Base-by-base conservation (phyloP, 148 eudicot species). In the Oxyria digyna region DNA sequence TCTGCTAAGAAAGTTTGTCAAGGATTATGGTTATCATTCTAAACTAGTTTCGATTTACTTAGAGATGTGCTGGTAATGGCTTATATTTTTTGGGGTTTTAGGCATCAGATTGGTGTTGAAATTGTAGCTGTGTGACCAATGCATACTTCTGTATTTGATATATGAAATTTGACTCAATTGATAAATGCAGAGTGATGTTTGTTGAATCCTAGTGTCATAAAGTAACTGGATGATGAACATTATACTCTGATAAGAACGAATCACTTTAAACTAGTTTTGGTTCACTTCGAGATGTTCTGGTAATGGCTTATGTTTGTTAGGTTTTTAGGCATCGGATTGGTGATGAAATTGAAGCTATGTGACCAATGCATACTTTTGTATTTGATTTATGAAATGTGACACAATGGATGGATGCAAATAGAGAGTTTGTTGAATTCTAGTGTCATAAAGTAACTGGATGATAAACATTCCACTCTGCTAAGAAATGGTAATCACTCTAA, bases 401-500 rank as follows among this genome's bases (percentile, higher is more conserved):
- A 14, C 49, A n/a, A 21, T 8, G 81, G 76, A 75, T 62, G 29
- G 62, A 45, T 62, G 80, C 86, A 75, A 68, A 77, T 81, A 77
- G 45, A 42, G 69, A 84, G 71, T 77, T 71, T 87, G 88, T 69
- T 15, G 49, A 59, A 59, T 83, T 79, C 65, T 54, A 38, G 71
- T 67, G 83, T 77, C 83, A 80, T 83, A 85, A 62, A 85, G 45
- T 54, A 74, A 77, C 42, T 77, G 87, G 78, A 67, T 74, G 86
- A 76, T 76, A 88, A 87, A 82, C 91, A 85, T 71, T 87, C 85
- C 84, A 76, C 85, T 75, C 78, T 78, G 31, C 70, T 17, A 27
- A 87, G 80, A 43, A 57, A 72, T n/a, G n/a, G n/a, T n/a, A n/a
- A n/a, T 54, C 2, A 10, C 38, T 35, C 6, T 35, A 35, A 35